Percentiles rank a stretch among this genome's conserved stretches.
phyloP scores from a whole-genome alignment of 176 grass and related monocot species.

The Ensete glaucum region DNA sequence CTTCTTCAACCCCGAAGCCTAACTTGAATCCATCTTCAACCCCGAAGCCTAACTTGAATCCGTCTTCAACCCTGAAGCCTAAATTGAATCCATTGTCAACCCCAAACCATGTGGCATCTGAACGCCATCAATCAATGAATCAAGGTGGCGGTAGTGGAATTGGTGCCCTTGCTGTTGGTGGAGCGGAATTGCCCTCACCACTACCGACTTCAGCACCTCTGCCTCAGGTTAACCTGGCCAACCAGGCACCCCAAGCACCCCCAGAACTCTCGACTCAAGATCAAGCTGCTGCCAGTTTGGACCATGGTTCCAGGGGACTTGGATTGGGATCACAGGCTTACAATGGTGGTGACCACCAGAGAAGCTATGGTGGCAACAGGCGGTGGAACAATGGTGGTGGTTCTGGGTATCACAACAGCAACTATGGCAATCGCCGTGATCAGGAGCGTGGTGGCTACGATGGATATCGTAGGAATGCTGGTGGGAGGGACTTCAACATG shows the following conservation, averaged over 20 bases:
- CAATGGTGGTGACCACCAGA: slow-evolving; percentile 1
- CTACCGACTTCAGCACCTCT: background rate
- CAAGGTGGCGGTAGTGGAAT: slow-evolving; percentile 13
- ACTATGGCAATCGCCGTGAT: slow-evolving; percentile 26
- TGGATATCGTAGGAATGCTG: slow-evolving; percentile 27
- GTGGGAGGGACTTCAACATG: background rate
- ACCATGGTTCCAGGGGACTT: slow-evolving; percentile 26
- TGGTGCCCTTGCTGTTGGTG: background rate
- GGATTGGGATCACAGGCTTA: background rate
- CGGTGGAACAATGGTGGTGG: slow-evolving; percentile 46
- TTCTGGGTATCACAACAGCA: slow-evolving; percentile 22
- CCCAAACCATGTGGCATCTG: slow-evolving; percentile 1
- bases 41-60: background rate
- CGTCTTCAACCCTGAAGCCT: background rate
- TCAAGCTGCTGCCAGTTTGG: background rate
- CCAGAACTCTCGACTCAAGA: background rate
- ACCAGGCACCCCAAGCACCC: background rate
- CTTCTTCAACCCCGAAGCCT: background rate
- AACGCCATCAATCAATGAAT: slow-evolving; percentile 12
- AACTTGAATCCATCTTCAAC: background rate
- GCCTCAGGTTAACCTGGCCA: background rate
- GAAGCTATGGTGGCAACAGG: slow-evolving; percentile 35
- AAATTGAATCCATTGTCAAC: background rate
- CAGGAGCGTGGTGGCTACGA: slow-evolving; percentile 36
- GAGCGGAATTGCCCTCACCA: background rate